phyloP scores from a whole-genome alignment of 1,284 basidiomycete species.

The Moesziomyces sp. region DNA sequence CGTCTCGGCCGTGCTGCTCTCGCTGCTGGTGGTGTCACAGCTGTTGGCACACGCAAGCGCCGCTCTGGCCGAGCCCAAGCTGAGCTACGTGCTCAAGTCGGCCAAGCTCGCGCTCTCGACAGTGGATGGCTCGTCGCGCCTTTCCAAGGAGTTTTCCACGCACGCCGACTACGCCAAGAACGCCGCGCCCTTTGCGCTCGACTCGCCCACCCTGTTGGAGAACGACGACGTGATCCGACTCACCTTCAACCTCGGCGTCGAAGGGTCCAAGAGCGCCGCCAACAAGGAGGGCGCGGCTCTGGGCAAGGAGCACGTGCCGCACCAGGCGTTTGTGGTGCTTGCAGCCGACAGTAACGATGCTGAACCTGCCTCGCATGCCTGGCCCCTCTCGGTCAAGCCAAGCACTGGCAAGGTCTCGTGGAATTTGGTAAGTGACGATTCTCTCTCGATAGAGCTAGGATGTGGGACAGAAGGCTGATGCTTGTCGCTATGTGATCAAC shows the following conservation, averaged over 20 bases:
- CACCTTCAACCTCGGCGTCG: slow-evolving; percentile 36
- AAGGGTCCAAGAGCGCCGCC: slow-evolving; percentile 14
- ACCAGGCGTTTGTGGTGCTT: slow-evolving; percentile 49
- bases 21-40: slow-evolving; percentile 23
- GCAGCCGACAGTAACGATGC: slow-evolving; percentile 12
- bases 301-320: slow-evolving; percentile 44
- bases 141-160: slow-evolving; percentile 40
- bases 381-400: slow-evolving; percentile 45
- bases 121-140: slow-evolving; percentile 45
- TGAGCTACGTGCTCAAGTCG: slow-evolving; percentile 45
- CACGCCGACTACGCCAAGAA: slow-evolving; percentile 32
- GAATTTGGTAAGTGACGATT: slow-evolving; percentile 38
- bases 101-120: slow-evolving; percentile 48
- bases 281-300: slow-evolving; percentile 30
- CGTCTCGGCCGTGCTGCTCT: slow-evolving; percentile 2
- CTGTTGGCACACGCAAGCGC: slow-evolving; percentile 22
- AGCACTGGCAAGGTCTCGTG: slow-evolving; percentile 47
- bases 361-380: slow-evolving; percentile 22
- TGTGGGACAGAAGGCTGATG: not conserved
- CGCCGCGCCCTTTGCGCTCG: slow-evolving; percentile 29
- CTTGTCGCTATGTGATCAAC: not conserved
- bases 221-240: slow-evolving; percentile 52
- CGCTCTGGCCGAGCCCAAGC: slow-evolving; percentile 34
- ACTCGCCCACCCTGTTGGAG: slow-evolving; percentile 36
- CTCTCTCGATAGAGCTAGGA: not conserved